Evolutionary conservation across 73 alveolate genomes (phyloP), one percentile per base, ranked within the genome.

Genomic region (Blepharisma japonicum): DNA sequence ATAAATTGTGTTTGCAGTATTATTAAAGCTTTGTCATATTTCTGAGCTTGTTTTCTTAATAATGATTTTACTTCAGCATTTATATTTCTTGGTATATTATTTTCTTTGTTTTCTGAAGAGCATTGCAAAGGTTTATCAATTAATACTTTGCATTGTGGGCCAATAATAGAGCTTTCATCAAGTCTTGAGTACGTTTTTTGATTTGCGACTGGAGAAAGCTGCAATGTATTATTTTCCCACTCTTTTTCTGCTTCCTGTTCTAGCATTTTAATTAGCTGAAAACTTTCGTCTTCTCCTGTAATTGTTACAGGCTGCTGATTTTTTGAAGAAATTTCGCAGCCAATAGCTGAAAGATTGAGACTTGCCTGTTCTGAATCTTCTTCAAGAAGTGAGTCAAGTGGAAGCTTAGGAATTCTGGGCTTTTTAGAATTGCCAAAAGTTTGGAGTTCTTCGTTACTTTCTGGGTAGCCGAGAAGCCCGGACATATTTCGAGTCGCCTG

Each of bases 341-440:
- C 14, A 61, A 61, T 61, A 8, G 74, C 23, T 20, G 50, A 20
- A 14, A 61, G 74, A 25, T 61, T 61, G 18, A 61, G 23, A 61
- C 74, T 61, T 14, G 23, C 74, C 42, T 32, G 42, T 32, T 32
- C 42, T 8, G 74, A 61, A 39, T 61, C 74, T 61, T 61, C 74
- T 61, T 61, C 74, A 14, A 61, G 74, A 61, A 61, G 74, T 18
- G 74, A 14, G 74, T 61, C 74, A 18, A 61, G 46, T 14, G 74
- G 74, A 20, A 61, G 74, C 23, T 61, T 61, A 18, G 74, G 74
- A 5, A 61, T 61, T 61, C 11, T 14, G 23, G 23, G 74, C 46
- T 61, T 61, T 25, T 61, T 61, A 0, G 14, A n/a, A 5, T 61
- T n/a, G 5, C 74, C 74, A 25, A 61, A 61, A 14, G 74, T 61